phyloP scores from a whole-genome alignment of 78 protist species.

The Tieghemostelium lacteum region DNA sequence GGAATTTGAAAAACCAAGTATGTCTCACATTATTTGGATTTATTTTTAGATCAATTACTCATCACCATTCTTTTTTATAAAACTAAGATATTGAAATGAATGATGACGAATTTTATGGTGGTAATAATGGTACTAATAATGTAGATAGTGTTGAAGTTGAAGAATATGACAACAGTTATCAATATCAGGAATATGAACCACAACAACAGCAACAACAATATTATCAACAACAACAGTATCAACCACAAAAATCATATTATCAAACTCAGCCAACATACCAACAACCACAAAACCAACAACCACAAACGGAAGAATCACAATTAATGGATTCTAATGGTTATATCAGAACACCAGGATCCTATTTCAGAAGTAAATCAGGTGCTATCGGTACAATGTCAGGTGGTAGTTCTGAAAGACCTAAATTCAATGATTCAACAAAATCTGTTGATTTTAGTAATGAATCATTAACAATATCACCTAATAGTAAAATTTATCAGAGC shows the following conservation, averaged over 20 bases:
- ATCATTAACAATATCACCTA: neutral
- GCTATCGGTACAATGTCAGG: constrained; percentile 22
- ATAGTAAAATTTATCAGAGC: too few relatives aligned
- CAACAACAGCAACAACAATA: neutral
- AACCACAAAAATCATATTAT: neutral
- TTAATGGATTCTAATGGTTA: constrained; percentile 6
- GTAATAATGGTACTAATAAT: neutral
- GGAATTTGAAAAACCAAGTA: neutral
- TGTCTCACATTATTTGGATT: neutral
- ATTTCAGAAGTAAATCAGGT: constrained; percentile 4
- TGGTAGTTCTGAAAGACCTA: neutral
- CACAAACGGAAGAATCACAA: neutral
- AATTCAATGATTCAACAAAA: neutral
- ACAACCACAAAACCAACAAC: neutral
- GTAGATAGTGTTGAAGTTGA: neutral
- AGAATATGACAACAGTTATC: neutral
- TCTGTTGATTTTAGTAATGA: too few relatives aligned
- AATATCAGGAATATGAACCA: neutral
- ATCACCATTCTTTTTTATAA: neutral
- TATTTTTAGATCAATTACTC: neutral
- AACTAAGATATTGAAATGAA: neutral
- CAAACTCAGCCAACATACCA: neutral
- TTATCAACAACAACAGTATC: neutral
- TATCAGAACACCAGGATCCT: constrained; percentile 25
- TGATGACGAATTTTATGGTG: constrained; percentile 16